phyloP scores from a whole-genome alignment of 768 basidiomycete genomes.

The Lepiota venenata region DNA sequence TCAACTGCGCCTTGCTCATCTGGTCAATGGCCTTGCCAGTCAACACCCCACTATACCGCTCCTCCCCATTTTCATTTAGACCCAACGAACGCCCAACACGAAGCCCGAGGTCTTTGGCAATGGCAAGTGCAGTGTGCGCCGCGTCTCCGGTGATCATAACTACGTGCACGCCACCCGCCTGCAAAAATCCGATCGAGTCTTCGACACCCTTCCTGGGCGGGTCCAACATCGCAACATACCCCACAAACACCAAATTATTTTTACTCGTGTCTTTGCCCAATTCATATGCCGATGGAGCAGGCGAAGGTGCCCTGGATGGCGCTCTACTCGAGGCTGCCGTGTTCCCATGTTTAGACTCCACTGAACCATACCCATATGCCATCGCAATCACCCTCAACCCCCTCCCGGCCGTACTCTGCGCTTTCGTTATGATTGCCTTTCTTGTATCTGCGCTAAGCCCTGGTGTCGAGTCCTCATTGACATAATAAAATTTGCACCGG shows the following conservation, averaged over 20 bases:
- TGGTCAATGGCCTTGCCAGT: slow-evolving; percentile 84
- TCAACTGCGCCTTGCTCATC: slow-evolving; percentile 76
- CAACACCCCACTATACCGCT: slow-evolving; percentile 40
- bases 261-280: slow-evolving; percentile 19
- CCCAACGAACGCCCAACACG: slow-evolving; percentile 60
- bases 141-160: slow-evolving; percentile 99
- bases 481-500: slow-evolving; percentile 86
- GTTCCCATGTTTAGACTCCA: slow-evolving; percentile 26
- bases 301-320: slow-evolving; percentile 27
- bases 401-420: slow-evolving; percentile 64
- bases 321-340: slow-evolving; percentile 23
- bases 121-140: slow-evolving; percentile 85
- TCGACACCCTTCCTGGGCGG: slow-evolving; percentile 94
- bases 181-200: slow-evolving; percentile 78
- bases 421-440: slow-evolving; percentile 65
- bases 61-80: slow-evolving; percentile 28
- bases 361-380: slow-evolving; percentile 79
- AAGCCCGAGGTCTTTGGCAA: slow-evolving; percentile 83
- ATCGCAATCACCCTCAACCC: slow-evolving; percentile 89
- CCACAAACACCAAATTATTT: slow-evolving; percentile 79
- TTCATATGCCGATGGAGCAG: slow-evolving; percentile 13
- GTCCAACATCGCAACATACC: slow-evolving; percentile 94
- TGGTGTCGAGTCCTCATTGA: slow-evolving; percentile 87
- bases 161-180: slow-evolving; percentile 88
- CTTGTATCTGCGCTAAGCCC: slow-evolving; percentile 67